Evolutionary conservation across 2,329 filamentous ascomycete genomes (phyloP).

Genomic region (Penicillium concentricum): DNA sequence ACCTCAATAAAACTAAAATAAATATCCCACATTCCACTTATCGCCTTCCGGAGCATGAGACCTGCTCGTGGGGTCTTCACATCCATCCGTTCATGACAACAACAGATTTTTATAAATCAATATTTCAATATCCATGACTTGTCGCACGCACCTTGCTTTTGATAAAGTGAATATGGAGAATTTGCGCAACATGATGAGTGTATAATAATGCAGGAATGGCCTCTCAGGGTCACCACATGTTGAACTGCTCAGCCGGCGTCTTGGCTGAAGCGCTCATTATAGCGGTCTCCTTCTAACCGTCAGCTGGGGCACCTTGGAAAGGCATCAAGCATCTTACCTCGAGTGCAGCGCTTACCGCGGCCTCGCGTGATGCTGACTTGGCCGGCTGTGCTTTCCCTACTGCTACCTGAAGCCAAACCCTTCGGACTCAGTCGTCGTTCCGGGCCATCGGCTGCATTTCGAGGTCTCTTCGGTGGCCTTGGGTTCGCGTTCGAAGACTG

Average conservation of each 20-base stretch:
- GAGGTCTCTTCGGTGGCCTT: conserved; percentile 14
- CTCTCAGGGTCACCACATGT: not conserved
- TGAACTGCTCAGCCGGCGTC: conserved; percentile 6
- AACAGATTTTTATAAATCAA: not conserved
- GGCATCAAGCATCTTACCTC: conserved; percentile 24
- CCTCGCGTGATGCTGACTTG: conserved; percentile 11
- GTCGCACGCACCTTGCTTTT: not conserved
- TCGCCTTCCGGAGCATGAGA: not conserved
- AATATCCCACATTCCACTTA: conserved; percentile 3
- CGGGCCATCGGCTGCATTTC: conserved; percentile 21
- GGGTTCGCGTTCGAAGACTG: not conserved
- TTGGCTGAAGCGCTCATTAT: conserved; percentile 32
- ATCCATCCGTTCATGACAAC: not conserved
- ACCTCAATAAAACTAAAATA: conserved; percentile 23
- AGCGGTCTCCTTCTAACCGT: conserved; percentile 29
- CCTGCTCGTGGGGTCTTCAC: not conserved
- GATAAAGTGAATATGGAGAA: not conserved
- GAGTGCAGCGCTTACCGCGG: conserved; percentile 24
- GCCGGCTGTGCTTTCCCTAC: conserved; percentile 10
- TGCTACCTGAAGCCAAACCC: conserved; percentile 30
- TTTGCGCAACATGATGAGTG: not conserved
- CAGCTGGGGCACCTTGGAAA: conserved; percentile 4
- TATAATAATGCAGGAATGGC: not conserved
- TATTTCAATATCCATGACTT: not conserved
- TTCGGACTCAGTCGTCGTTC: conserved; percentile 31